A percentile compares a stretch with the other conserved stretches of the same genome.
Conservation (phyloP, 2,329 filamentous ascomycete species). For the Ophiostoma novo-ulmi region DNA sequence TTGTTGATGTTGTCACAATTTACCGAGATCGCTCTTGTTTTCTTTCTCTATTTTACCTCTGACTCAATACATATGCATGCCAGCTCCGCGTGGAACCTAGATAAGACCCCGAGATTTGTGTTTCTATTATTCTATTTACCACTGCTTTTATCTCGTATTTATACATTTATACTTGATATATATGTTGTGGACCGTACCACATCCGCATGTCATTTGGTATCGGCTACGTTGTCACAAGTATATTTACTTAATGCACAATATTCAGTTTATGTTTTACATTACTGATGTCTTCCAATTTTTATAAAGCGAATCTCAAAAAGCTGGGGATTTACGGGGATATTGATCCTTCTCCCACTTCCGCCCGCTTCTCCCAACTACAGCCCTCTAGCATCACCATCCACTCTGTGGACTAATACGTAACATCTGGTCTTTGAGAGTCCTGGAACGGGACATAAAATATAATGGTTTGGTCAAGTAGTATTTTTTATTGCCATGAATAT, state of each 20-base stretch:
- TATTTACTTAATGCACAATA: background rate
- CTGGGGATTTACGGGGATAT: too few relatives aligned
- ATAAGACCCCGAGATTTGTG: background rate
- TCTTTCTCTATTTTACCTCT: background rate
- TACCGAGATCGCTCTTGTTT: background rate
- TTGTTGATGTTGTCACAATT: background rate
- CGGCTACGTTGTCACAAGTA: background rate
- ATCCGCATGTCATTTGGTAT: background rate
- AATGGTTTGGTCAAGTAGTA: too few relatives aligned
- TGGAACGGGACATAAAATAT: too few relatives aligned
- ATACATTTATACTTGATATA: background rate
- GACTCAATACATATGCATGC: background rate
- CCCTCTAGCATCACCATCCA: too few relatives aligned
- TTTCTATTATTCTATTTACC: slow-evolving; percentile 1
- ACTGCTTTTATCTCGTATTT: slow-evolving; percentile 1
- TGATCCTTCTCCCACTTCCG: too few relatives aligned
- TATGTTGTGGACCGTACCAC: background rate
- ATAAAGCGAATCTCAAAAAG: too few relatives aligned
- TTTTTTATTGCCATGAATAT: too few relatives aligned
- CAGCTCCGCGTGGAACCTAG: background rate
- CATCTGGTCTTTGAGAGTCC: too few relatives aligned
- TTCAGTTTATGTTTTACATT: background rate
- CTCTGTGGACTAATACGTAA: too few relatives aligned
- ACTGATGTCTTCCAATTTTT: too few relatives aligned
- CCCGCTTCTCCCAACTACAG: too few relatives aligned